These are phyloP conservation scores for Calycina herbarum DNA, from an alignment of 2,329 filamentous ascomycete genomes.

Conservation along the genomic window DNA sequence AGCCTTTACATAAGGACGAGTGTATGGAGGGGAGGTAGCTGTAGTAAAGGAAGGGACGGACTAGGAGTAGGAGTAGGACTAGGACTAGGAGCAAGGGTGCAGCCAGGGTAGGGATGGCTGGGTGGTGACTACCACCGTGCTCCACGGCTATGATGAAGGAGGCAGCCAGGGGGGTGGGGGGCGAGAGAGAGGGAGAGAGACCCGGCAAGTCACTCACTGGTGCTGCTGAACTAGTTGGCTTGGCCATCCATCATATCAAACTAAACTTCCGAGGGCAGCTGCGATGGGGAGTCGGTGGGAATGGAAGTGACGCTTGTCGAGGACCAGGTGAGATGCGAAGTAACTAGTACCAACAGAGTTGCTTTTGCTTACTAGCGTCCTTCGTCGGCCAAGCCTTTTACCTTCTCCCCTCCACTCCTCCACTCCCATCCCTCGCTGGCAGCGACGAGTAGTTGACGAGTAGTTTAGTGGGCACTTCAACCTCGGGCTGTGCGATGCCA, in stretches of 20 bases:
- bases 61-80: not conserved
- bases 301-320: not conserved
- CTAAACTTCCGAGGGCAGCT: not conserved
- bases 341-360: not conserved
- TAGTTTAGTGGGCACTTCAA: not conserved
- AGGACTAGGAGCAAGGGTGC: not conserved
- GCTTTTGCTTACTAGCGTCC: not conserved
- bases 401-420: no score
- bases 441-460: not conserved
- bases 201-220: not conserved
- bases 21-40: not conserved
- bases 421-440: not conserved
- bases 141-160: constrained; percentile 2
- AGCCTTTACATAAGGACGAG: not conserved
- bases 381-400: not conserved
- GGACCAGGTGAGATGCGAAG: not conserved
- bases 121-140: not conserved
- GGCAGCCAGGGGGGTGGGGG: not conserved
- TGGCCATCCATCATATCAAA: not conserved
- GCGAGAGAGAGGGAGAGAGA: no score
- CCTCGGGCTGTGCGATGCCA: not conserved
- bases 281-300: not conserved
- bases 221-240: not conserved
- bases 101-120: not conserved
- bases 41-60: not conserved